Percentiles rank a stretch among this genome's conserved stretches.
These are phyloP conservation scores for Penicillium robsamsonii DNA, from an alignment of 495 filamentous ascomycete genomes.

Conservation along the genomic window DNA sequence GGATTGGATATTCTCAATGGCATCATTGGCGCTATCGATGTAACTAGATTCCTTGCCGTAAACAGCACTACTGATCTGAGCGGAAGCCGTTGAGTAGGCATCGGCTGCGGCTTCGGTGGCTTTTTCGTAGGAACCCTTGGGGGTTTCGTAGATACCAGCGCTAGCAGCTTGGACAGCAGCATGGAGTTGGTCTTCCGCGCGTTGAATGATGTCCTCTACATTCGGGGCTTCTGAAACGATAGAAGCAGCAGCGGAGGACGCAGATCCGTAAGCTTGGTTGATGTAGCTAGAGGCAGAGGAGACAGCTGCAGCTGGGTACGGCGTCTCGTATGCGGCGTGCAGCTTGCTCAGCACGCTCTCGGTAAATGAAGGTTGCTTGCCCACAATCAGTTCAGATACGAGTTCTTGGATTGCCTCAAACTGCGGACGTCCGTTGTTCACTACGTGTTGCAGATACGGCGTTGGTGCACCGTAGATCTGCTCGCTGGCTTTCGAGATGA, in stretches of 20 bases:
- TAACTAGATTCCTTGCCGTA: conserved; percentile 54
- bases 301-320: conserved; percentile 46
- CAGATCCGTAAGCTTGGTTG: conserved; percentile 57
- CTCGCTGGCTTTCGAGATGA: conserved; percentile 64
- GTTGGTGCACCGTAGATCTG: conserved; percentile 73
- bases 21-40: conserved; percentile 46
- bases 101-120: conserved; percentile 51
- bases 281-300: conserved; percentile 55
- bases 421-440: conserved; percentile 53
- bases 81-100: conserved; percentile 48
- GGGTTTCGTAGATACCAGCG: conserved; percentile 57
- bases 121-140: conserved; percentile 53
- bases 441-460: conserved; percentile 57
- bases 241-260: conserved; percentile 49
- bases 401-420: conserved; percentile 69
- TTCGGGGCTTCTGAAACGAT: conserved; percentile 56
- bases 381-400: conserved; percentile 72
- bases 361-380: conserved; percentile 77
- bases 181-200: conserved; percentile 55
- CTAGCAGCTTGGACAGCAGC: conserved; percentile 60
- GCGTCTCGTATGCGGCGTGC: conserved; percentile 59
- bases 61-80: conserved; percentile 52
- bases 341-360: conserved; percentile 76
- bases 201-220: conserved; percentile 57
- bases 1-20: conserved; percentile 49